Evolutionary conservation across 2,329 filamentous ascomycete genomes (phyloP), one percentile per base, ranked within the genome.

Genomic region (Colletotrichum tropicale): DNA sequence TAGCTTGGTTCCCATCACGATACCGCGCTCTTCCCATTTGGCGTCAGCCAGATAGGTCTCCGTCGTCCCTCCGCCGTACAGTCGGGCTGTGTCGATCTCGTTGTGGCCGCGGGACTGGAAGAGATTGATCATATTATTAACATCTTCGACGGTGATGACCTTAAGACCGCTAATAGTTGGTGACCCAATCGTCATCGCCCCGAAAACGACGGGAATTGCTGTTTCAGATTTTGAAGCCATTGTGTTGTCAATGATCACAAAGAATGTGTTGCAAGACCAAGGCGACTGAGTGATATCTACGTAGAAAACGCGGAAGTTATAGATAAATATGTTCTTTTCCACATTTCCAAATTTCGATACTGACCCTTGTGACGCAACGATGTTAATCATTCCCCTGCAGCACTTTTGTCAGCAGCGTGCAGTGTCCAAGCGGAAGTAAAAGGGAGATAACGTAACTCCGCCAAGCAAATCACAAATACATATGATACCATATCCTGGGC

Each of bases 51-150:
- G 85, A 60, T 85, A 84, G 67, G 86, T 82, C 79, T 95, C 94
- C 68, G 94, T 92, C 66, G 89, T 87, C 65, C 93, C 93, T 34
- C 85, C 88, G 58, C 93, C 87, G 78, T 95, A 95, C 5, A 88
- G 82, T 16, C 93, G 89, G 0, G 93, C 93, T 1, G 93, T 94
- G 81, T 95, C 93, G 67, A 95, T 83, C 80, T 95, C 93, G 79
- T 91, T 48, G n/a, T 48, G 43, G n/a, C 43, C n/a, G 43, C n/a
- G n/a, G 10, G 4, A 48, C 21, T 48, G 43, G 43, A 48, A 8
- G 1, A 48, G 43, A 13, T 48, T n/a, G 6, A 48, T 4, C n/a
- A 48, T 48, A 6, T 48, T 48, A 4, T 48, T 13, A 13, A 48
- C 43, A 21, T 48, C n/a, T 7, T 21, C 43, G 43, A 21, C 43